A percentile compares a stretch with the other conserved stretches of the same genome.
phyloP scores from a whole-genome alignment of 495 filamentous ascomycete genomes.

The Penicillium coffeae region DNA sequence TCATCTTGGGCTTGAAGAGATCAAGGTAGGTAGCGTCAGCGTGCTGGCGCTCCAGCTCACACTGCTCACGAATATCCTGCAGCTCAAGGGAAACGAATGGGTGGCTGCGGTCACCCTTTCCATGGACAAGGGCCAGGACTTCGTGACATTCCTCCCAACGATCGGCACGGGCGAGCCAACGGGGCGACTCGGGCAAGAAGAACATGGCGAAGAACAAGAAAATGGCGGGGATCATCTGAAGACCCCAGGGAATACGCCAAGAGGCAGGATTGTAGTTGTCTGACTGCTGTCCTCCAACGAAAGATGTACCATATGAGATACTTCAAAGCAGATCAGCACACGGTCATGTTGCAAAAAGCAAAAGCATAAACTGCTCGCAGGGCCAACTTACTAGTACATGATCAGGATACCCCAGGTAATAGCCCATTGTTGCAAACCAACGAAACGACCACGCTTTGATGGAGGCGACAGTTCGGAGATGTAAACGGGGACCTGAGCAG shows the following conservation, averaged over 20 bases:
- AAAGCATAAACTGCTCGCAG: too few species aligned
- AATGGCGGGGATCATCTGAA: constrained; percentile 70
- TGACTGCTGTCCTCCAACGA: constrained; percentile 33
- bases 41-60: constrained; percentile 56
- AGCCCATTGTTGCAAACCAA: constrained; percentile 72
- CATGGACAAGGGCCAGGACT: constrained; percentile 65
- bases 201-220: constrained; percentile 59
- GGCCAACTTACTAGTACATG: constrained; percentile 56
- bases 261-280: constrained; percentile 43
- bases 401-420: constrained; percentile 81
- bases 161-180: constrained; percentile 72
- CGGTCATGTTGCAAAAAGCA: too few species aligned
- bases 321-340: too few species aligned
- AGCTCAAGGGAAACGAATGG: constrained; percentile 58
- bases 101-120: constrained; percentile 57
- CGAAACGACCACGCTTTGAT: constrained; percentile 64
- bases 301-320: constrained; percentile 66
- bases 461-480: constrained; percentile 70
- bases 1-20: constrained; percentile 59
- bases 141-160: constrained; percentile 66
- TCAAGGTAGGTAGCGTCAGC: constrained; percentile 58
- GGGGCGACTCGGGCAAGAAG: constrained; percentile 70
- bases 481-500: constrained; percentile 76
- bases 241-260: constrained; percentile 72
- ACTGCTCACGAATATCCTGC: constrained; percentile 57